phyloP scores from a whole-genome alignment of 2,329 filamentous ascomycete species.

The Boeremia exigua region DNA sequence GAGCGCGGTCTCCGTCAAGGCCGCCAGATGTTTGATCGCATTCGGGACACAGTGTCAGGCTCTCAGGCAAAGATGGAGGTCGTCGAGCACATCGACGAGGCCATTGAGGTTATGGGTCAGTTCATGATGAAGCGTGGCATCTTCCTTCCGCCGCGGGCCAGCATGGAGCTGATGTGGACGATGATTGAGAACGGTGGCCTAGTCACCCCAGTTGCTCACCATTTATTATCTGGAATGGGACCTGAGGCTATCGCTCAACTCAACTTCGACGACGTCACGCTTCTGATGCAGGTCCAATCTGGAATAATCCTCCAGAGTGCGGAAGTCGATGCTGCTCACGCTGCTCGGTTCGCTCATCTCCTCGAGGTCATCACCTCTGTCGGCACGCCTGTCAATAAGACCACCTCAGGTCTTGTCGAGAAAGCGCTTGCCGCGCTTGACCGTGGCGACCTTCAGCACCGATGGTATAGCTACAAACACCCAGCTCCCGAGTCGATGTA shows the following conservation, averaged over 20 bases:
- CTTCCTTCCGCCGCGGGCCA: constrained; percentile 60
- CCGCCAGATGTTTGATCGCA: constrained; percentile 85
- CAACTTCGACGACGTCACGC: constrained; percentile 59
- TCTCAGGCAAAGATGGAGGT: constrained; percentile 61
- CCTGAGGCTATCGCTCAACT: constrained; percentile 65
- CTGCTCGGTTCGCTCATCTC: constrained; percentile 66
- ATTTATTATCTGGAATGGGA: constrained; percentile 66
- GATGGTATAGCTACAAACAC: constrained; percentile 66
- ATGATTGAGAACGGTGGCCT: constrained; percentile 71
- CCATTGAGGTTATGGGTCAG: constrained; percentile 71
- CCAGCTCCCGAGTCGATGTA: constrained; percentile 50
- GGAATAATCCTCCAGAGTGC: constrained; percentile 55
- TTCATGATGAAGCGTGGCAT: constrained; percentile 61
- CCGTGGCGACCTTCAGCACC: constrained; percentile 54
- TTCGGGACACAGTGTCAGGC: constrained; percentile 67
- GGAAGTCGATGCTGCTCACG: constrained; percentile 62
- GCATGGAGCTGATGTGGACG: constrained; percentile 65
- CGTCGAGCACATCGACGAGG: constrained; percentile 85
- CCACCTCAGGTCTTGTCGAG: constrained; percentile 64
- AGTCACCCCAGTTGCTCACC: constrained; percentile 64
- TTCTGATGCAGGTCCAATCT: constrained; percentile 67
- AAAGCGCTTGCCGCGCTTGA: constrained; percentile 63
- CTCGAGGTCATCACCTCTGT: constrained; percentile 63
- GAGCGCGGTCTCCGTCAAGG: constrained; percentile 81
- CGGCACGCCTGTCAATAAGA: constrained; percentile 60